Conservation (phyloP, 129 eudicot species). For the Chrysanthemum lavandulifolium region DNA sequence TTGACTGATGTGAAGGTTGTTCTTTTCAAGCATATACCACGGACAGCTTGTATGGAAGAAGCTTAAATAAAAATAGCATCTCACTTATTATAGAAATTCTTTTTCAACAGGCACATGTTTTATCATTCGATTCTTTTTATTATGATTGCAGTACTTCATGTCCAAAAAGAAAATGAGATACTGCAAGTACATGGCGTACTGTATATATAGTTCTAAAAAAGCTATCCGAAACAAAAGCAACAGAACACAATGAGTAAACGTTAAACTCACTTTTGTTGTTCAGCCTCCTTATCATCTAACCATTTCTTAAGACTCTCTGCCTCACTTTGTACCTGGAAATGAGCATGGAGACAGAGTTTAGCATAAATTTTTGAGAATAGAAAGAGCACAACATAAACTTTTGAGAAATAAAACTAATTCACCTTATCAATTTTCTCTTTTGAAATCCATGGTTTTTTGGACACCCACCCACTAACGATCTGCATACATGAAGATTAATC, state of each 20-base stretch:
- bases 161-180: slow-evolving; percentile 1
- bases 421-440: slow-evolving; percentile 83
- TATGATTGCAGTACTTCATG: neutral
- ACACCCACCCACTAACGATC: slow-evolving; percentile 89
- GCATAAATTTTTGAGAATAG: neutral
- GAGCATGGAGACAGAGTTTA: slow-evolving; percentile 5
- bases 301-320: slow-evolving; percentile 75
- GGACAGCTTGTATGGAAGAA: neutral
- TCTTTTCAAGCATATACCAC: slow-evolving; percentile 2
- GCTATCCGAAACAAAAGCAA: neutral
- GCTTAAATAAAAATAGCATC: neutral
- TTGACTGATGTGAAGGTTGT: neutral
- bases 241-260: neutral
- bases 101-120: neutral
- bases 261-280: slow-evolving; percentile 74
- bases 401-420: slow-evolving; percentile 17
- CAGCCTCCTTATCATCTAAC: slow-evolving; percentile 90
- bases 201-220: no score
- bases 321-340: slow-evolving; percentile 53
- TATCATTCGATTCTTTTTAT: neutral
- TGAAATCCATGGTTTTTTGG: slow-evolving; percentile 87
- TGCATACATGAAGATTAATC: slow-evolving; percentile 27
- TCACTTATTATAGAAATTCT: neutral
- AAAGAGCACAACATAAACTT: neutral
- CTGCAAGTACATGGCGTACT: neutral